Percentiles rank a stretch among this genome's conserved stretches.
These are phyloP conservation scores for Mycogone perniciosa DNA, from an alignment of 2,329 filamentous ascomycete species.

Conservation along the genomic window DNA sequence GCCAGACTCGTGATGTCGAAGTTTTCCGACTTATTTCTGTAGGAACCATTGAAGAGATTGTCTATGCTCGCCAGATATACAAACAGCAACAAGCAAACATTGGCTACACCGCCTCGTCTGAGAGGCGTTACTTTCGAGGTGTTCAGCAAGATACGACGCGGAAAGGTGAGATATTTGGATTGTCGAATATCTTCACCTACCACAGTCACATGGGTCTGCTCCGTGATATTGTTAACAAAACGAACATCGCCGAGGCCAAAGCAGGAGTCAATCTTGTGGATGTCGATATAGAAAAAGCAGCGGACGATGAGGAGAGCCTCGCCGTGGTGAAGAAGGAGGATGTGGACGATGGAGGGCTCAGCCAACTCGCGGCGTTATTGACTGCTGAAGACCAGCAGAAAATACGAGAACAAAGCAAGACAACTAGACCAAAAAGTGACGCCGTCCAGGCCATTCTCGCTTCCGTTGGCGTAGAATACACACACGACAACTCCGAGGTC, in stretches of 20 bases:
- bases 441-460: constrained; percentile 84
- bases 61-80: constrained; percentile 95
- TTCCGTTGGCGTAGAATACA: constrained; percentile 85
- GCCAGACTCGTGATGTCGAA: constrained; percentile 86
- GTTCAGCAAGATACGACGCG: constrained; percentile 77
- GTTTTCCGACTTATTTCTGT: constrained; percentile 87
- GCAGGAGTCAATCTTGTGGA: constrained; percentile 76
- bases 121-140: constrained; percentile 91
- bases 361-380: constrained; percentile 58
- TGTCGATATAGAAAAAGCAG: constrained; percentile 61
- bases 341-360: constrained; percentile 60
- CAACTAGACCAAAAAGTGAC: constrained; percentile 51
- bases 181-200: constrained; percentile 80
- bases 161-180: constrained; percentile 90
- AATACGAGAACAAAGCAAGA: constrained; percentile 27
- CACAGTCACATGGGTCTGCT: constrained; percentile 73
- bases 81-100: constrained; percentile 99
- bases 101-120: constrained; percentile 85
- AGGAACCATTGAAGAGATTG: constrained; percentile 93
- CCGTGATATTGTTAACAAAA: constrained; percentile 96
- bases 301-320: constrained; percentile 45
- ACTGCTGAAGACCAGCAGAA: constrained; percentile 41
- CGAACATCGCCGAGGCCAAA: constrained; percentile 89
- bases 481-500: constrained; percentile 93
- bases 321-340: constrained; percentile 42